Base-by-base conservation (phyloP, 2,329 filamentous ascomycete genomes). In the Claviceps africana region DNA sequence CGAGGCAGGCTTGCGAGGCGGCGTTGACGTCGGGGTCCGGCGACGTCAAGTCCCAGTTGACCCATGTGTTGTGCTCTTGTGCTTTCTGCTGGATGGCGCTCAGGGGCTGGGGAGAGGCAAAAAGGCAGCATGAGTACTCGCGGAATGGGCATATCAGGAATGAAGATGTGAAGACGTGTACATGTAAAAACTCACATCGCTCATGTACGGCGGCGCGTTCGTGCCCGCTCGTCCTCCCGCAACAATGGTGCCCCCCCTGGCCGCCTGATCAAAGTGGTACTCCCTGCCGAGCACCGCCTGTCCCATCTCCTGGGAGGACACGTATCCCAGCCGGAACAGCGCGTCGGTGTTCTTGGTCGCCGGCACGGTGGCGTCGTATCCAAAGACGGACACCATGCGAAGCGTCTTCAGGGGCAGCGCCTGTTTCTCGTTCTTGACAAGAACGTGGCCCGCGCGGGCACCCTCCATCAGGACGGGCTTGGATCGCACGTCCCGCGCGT, bases 381-480 rank as follows among this genome's bases (percentile, higher is more conserved):
- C 68, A 70, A 81, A 74, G 61, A 83, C 65, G 60, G 79, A 75
- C 70, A 84, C 56, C 64, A 78, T 72, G 51, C 69, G 66, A 6
- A 71, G 81, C 51, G 74, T 76, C 50, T 61, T 65, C 37, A 91
- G 72, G 0, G 87, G 87, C 7, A 91, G 69, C 0, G 75, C 70
- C 8, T 72, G 72, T 46, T 75, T 72, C 2, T 69, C 69, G 64
- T 94, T 93, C 72, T 94, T 94, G 51, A 94, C 72, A 0, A 94
- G 72, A 28, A 90, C 85, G 49, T 85, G 86, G 4, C 80, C 77
- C 8, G 78, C 72, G n/a, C 79, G 70, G 0, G 78, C 78, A 1
- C 76, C 75, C 48, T 77, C 69, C 11, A 80, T 60, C 1, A 79
- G 64, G 0, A 70, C 65, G 0, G 64, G 59, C 45, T 67, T 68